phyloP scores from a whole-genome alignment of 768 basidiomycete genomes.

The Russula emetica region DNA sequence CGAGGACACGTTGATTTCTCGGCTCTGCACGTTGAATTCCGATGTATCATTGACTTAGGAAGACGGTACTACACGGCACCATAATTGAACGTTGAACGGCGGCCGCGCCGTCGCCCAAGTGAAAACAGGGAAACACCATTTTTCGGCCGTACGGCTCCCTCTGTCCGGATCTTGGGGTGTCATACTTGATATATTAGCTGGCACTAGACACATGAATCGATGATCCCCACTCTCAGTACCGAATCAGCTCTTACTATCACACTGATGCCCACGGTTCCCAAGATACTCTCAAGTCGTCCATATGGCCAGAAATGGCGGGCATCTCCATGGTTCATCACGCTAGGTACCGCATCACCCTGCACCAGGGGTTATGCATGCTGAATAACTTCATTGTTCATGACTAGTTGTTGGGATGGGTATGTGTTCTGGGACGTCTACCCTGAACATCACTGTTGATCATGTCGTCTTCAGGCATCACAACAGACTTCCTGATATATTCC shows the following conservation, averaged over 20 bases:
- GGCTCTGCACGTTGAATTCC: not conserved
- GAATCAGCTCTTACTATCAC: not conserved
- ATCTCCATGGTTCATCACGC: slow-evolving; percentile 53
- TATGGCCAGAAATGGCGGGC: slow-evolving; percentile 54
- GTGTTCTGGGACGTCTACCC: not conserved
- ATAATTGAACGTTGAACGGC: too few species aligned
- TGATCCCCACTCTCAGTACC: not conserved
- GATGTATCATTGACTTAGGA: not conserved
- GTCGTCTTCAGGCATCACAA: slow-evolving; percentile 32
- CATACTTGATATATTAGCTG: not conserved
- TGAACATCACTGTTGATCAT: slow-evolving; percentile 31
- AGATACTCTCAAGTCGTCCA: slow-evolving; percentile 28
- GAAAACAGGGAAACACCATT: not conserved
- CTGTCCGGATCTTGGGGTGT: not conserved
- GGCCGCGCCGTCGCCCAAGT: too few species aligned
- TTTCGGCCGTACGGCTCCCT: not conserved
- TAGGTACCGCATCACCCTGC: slow-evolving; percentile 30
- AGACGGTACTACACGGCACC: not conserved
- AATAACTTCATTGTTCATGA: not conserved
- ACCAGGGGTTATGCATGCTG: not conserved
- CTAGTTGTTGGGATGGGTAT: slow-evolving; percentile 45
- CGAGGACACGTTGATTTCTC: not conserved
- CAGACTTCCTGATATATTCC: slow-evolving; percentile 39
- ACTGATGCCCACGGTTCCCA: slow-evolving; percentile 2
- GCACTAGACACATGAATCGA: not conserved